Evolutionary conservation across 257 asterid species (phyloP).

Genomic region (Cruciata laevipes): DNA sequence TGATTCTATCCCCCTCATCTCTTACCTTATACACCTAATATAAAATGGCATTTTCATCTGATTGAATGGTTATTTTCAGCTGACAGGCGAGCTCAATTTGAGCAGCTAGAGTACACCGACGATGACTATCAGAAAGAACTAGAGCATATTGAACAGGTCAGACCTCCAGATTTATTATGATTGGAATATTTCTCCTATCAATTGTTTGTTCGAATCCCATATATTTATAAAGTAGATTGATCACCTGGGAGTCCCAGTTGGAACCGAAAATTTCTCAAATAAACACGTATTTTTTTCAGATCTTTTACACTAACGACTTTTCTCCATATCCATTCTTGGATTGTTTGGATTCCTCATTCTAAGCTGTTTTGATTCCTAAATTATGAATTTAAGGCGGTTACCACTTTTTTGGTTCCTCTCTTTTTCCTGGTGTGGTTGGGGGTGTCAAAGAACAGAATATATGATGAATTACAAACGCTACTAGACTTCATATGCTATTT

Average conservation of each 20-base stretch:
- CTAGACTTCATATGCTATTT: slow-evolving; percentile 7
- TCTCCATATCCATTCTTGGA: not conserved
- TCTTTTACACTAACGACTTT: not conserved
- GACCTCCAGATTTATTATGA: not conserved
- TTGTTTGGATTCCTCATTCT: not conserved
- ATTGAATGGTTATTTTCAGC: slow-evolving; percentile 49
- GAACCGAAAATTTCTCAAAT: not conserved
- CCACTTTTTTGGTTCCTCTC: not conserved
- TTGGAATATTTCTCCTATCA: not conserved
- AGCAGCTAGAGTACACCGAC: slow-evolving; percentile 83
- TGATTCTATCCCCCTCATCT: not conserved
- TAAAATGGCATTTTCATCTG: slow-evolving; percentile 9
- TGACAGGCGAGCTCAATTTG: slow-evolving; percentile 98
- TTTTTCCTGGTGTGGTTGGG: not conserved
- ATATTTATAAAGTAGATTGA: not conserved
- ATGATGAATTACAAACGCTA: not conserved
- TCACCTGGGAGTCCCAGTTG: not conserved
- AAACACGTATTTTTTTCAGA: not conserved
- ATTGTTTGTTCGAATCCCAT: not conserved
- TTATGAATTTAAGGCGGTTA: not conserved
- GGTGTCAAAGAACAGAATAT: not conserved
- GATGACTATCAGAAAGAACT: slow-evolving; percentile 97
- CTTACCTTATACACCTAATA: not conserved
- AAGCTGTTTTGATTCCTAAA: not conserved
- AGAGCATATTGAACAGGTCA: slow-evolving; percentile 92